phyloP scores from a whole-genome alignment of 257 asterid genomes.

The Verbena officinalis region DNA sequence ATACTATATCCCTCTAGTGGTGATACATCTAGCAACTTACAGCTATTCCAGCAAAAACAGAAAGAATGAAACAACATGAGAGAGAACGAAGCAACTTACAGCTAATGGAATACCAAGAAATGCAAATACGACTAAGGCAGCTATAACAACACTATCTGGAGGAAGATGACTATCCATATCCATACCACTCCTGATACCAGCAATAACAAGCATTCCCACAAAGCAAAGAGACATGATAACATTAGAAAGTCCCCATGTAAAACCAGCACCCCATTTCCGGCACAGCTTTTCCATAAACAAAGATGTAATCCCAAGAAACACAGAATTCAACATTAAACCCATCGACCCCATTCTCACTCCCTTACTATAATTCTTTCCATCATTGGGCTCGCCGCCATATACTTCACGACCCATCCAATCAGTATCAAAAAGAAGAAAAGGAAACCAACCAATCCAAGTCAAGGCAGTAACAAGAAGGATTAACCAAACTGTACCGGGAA shows the following conservation, averaged over 20 bases:
- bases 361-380: constrained; percentile 48
- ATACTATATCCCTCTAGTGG: no score
- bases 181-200: constrained; percentile 50
- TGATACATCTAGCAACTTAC: background rate
- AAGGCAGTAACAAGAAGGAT: constrained; percentile 69
- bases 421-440: constrained; percentile 71
- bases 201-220: constrained; percentile 59
- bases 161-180: constrained; percentile 49
- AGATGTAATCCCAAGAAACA: constrained; percentile 73
- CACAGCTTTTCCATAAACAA: constrained; percentile 79
- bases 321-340: constrained; percentile 76
- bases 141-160: constrained; percentile 66
- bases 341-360: constrained; percentile 88
- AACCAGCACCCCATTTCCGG: constrained; percentile 75
- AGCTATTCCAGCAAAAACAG: background rate
- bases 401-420: constrained; percentile 93
- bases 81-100: constrained; percentile 48
- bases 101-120: constrained; percentile 88
- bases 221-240: constrained; percentile 67
- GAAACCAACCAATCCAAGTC: constrained; percentile 88
- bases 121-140: constrained; percentile 64
- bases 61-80: background rate
- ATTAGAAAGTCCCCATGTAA: constrained; percentile 77
- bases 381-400: constrained; percentile 79
- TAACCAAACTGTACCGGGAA: constrained; percentile 62